Base-by-base conservation (phyloP, 2,329 filamentous ascomycete genomes). In the Phoma sp. region DNA sequence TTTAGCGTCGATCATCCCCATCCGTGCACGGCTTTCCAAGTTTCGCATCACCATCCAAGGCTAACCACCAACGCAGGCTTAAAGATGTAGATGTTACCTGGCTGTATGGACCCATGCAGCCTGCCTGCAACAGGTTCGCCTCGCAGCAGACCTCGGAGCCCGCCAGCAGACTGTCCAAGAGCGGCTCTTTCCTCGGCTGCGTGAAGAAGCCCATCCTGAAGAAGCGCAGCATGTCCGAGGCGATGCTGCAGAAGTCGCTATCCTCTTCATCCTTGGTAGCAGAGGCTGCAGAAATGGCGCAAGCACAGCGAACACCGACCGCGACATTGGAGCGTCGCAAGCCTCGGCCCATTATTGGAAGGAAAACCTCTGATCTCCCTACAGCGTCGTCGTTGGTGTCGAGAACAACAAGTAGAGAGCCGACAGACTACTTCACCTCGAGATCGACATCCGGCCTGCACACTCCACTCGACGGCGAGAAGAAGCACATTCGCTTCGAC, bases 21-120 rank as follows among this genome's bases (percentile, higher is more conserved):
- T 69, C 62, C 63, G 61, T 64, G 61, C 67, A 61, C 63, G 22
- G 37, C 43, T 41, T 46, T 35, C 45, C 31, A 44, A 53, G 40
- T 54, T 31, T 43, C 17, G 35, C 17, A 27, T 41, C 31, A 38
- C 21, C 27, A 57, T 41, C 35, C 24, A 52, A 48, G 36, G 52
- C 74, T 80, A 64, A 81, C 62, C 4, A 36, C 41, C 46, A 45
- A 45, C 32, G 41, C 68, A 96, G 92, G 93, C 82, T 97, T 57
- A 99, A 98, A 74, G 95, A 98, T 68, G 95, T 90, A 74, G 94
- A 99, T 75, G 92, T 97, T 29, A 97, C 94, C 40, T 99, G 94
- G 95, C 82, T 99, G 1, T 99, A 98, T 70, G 95, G 95, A 0
- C 95, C 95, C 12, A 77, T 97, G 43, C 94, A 96, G 73, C 89